Conservation (phyloP, 768 basidiomycete species). For the Leccinum subgranulosum region DNA sequence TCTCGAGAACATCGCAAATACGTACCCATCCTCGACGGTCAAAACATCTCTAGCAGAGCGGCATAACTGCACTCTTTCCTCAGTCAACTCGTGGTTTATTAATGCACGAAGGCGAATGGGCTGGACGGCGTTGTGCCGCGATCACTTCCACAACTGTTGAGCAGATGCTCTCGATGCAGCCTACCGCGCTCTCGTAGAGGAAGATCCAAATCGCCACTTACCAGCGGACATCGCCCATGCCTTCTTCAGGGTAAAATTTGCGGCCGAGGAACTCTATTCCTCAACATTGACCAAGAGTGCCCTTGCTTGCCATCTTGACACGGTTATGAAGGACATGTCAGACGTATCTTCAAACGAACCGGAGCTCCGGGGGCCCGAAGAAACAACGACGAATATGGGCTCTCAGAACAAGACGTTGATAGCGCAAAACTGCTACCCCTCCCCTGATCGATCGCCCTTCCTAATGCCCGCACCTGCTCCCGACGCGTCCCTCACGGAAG, state of each 20-base stretch:
- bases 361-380: not conserved
- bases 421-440: not conserved
- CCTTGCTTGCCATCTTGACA: slow-evolving; percentile 28
- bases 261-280: slow-evolving; percentile 28
- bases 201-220: slow-evolving; percentile 8
- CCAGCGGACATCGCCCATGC: slow-evolving; percentile 6
- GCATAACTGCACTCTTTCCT: slow-evolving; percentile 22
- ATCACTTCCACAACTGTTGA: slow-evolving; percentile 18
- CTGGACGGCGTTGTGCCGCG: slow-evolving; percentile 42
- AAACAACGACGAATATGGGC: not conserved
- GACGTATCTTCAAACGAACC: not conserved
- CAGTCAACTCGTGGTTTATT: slow-evolving; percentile 46
- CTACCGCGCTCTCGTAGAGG: slow-evolving; percentile 16
- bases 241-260: slow-evolving; percentile 29
- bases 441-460: not conserved
- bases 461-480: not conserved
- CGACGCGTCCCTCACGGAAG: not conserved
- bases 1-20: slow-evolving; percentile 43
- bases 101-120: slow-evolving; percentile 48
- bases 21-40: slow-evolving; percentile 40
- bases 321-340: slow-evolving; percentile 19
- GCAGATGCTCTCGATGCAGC: slow-evolving; percentile 27
- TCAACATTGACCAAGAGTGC: slow-evolving; percentile 25
- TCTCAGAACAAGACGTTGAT: not conserved
- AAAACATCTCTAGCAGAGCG: slow-evolving; percentile 28